A percentile compares a stretch with the other conserved stretches of the same genome.
Evolutionary conservation across 371 early-diverging fungal species (phyloP).

Genomic region (Haplosporangium sp.): DNA sequence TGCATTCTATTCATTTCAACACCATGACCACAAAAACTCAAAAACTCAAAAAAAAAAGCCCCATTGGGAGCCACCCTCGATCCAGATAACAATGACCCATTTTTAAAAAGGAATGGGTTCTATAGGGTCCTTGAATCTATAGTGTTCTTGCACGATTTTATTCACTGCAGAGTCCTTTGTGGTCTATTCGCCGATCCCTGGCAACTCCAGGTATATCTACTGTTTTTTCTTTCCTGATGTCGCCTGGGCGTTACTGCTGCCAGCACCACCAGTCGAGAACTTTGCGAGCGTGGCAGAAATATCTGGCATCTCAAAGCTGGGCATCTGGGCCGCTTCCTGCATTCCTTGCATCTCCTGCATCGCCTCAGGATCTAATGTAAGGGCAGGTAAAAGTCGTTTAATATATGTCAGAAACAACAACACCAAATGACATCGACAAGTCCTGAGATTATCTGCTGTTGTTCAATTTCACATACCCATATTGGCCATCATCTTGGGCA

Average conservation of each 20-base stretch:
- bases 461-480: conserved; percentile 49
- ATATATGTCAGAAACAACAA: neutral
- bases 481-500: conserved; percentile 67
- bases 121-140: too few relatives aligned
- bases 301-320: conserved; percentile 62
- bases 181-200: too few relatives aligned
- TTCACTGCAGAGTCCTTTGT: too few relatives aligned
- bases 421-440: too few relatives aligned
- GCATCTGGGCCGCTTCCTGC: conserved; percentile 52
- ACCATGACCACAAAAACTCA: too few relatives aligned
- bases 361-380: conserved; percentile 45
- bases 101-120: too few relatives aligned
- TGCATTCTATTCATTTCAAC: too few relatives aligned
- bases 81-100: too few relatives aligned
- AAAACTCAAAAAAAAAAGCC: too few relatives aligned
- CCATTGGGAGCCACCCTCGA: too few relatives aligned
- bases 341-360: conserved; percentile 57
- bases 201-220: too few relatives aligned
- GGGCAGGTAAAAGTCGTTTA: neutral
- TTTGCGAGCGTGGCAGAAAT: conserved; percentile 63
- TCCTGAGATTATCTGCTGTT: neutral
- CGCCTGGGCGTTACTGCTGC: conserved; percentile 4
- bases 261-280: conserved; percentile 32
- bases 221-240: neutral
- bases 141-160: too few relatives aligned